Conservation (phyloP, 352 stramenopile genomes). For the Plasmopara muralis region DNA sequence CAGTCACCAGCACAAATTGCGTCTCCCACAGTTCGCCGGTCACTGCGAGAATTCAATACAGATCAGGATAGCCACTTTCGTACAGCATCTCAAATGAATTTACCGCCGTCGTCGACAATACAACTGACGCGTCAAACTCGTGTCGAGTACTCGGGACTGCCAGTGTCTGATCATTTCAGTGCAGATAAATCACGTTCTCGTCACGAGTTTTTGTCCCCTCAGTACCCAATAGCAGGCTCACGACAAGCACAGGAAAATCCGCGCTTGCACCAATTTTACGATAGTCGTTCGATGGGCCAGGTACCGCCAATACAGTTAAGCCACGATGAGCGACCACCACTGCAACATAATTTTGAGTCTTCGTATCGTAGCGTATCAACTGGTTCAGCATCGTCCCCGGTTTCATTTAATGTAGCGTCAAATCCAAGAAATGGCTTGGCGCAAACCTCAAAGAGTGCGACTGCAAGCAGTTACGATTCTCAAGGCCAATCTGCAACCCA, state of each 20-base stretch:
- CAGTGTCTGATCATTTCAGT: slow-evolving; percentile 9
- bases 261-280: slow-evolving; percentile 13
- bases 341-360: slow-evolving; percentile 18
- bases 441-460: slow-evolving; percentile 9
- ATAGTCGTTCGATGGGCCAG: slow-evolving; percentile 13
- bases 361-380: slow-evolving; percentile 11
- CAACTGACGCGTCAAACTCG: slow-evolving; percentile 14
- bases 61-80: slow-evolving; percentile 28
- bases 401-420: slow-evolving; percentile 16
- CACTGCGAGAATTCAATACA: slow-evolving; percentile 22
- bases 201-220: slow-evolving; percentile 18
- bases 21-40: slow-evolving; percentile 14
- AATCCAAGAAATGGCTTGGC: slow-evolving; percentile 9
- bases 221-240: slow-evolving; percentile 16
- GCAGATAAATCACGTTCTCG: slow-evolving; percentile 11
- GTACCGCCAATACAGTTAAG: slow-evolving; percentile 3
- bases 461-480: slow-evolving; percentile 12
- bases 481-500: slow-evolving; percentile 18
- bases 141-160: slow-evolving; percentile 15
- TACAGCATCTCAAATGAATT: slow-evolving; percentile 5
- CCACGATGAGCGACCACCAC: slow-evolving; percentile 9
- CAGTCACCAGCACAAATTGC: slow-evolving; percentile 13
- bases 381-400: slow-evolving; percentile 5
- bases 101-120: slow-evolving; percentile 14
- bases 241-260: slow-evolving; percentile 18